Conservation (phyloP, 352 stramenopile genomes). For the Blastocystis sp. region DNA sequence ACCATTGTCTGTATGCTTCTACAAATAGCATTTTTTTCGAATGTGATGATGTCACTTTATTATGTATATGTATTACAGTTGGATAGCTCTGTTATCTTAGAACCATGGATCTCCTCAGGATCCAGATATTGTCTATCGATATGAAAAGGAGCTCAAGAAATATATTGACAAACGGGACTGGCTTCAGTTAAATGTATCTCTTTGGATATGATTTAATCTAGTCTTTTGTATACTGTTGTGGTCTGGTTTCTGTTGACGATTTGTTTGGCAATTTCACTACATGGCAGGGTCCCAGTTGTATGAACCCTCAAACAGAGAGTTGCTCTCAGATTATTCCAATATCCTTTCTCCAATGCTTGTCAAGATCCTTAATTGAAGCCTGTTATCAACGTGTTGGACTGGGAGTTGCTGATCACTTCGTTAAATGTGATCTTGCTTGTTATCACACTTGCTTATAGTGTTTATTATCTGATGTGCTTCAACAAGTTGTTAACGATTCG, state of each 20-base stretch:
- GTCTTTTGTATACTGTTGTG: not conserved
- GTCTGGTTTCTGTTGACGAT: not conserved
- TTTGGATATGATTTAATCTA: not conserved
- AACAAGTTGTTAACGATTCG: not conserved
- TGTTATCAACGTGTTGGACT: not conserved
- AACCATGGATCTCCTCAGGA: not conserved
- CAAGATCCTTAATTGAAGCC: not conserved
- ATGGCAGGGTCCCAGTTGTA: not conserved
- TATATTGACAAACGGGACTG: not conserved
- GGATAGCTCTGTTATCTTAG: not conserved
- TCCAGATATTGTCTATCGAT: not conserved
- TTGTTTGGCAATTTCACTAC: conserved; percentile 13
- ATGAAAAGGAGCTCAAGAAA: not conserved
- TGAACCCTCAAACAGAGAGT: not conserved
- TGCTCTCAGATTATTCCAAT: conserved; percentile 1
- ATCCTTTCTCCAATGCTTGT: not conserved
- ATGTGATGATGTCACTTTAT: not conserved
- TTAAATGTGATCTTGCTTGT: conserved; percentile 32
- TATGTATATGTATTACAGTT: not conserved
- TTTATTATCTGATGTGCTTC: conserved; percentile 33
- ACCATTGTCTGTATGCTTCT: not conserved
- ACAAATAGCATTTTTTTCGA: not conserved
- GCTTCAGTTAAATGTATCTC: not conserved
- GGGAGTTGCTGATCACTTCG: not conserved
- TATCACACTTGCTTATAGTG: not conserved